phyloP scores from a whole-genome alignment of 1,284 basidiomycete species.

The Ceraceosorus bombacis region DNA sequence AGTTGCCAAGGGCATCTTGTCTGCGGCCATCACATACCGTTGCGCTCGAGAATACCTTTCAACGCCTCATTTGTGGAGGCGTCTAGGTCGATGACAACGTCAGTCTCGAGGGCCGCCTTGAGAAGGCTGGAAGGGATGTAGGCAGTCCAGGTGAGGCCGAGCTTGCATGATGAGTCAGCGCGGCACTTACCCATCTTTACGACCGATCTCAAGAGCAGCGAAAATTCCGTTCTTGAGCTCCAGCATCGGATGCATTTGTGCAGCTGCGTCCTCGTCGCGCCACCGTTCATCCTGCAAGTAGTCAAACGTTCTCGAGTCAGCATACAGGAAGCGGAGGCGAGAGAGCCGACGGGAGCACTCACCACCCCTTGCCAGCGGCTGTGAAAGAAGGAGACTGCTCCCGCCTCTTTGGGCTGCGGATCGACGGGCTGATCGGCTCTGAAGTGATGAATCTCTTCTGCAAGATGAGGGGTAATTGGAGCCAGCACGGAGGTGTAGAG shows the following conservation, averaged over 20 bases:
- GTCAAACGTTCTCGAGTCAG: too few species aligned
- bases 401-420: conserved; percentile 16
- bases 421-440: conserved; percentile 27
- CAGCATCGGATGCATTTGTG: conserved; percentile 17
- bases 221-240: conserved; percentile 21
- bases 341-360: neutral
- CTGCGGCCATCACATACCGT: neutral
- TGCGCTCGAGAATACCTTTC: neutral
- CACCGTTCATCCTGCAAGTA: conserved; percentile 7
- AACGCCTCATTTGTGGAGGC: neutral
- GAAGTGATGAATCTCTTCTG: conserved; percentile 74
- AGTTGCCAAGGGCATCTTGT: neutral
- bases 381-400: conserved; percentile 23
- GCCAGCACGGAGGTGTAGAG: conserved; percentile 69
- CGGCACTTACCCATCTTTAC: conserved; percentile 11
- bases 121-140: neutral
- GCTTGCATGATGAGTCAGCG: neutral
- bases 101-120: too few species aligned
- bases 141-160: neutral
- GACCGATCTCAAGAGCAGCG: conserved; percentile 26
- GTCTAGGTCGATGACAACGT: neutral
- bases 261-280: conserved; percentile 14
- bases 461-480: conserved; percentile 81
- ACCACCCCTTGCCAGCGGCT: conserved; percentile 25
- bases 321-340: too few species aligned